These are phyloP conservation scores for Corylus heterophylla DNA, from an alignment of 306 rosid species.

Conservation along the genomic window DNA sequence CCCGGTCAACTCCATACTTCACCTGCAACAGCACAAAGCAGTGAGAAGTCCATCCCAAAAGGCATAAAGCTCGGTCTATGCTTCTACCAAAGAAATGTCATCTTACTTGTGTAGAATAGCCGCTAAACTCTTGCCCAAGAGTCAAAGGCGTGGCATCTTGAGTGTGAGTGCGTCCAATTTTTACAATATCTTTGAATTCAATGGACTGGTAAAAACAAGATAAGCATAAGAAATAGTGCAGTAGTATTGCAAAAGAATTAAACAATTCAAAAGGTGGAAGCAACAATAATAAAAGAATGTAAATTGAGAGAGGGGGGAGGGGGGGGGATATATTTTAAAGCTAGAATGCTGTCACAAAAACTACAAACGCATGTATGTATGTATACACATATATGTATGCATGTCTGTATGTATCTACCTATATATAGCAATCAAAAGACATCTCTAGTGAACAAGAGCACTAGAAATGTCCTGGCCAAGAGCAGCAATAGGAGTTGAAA, in stretches of 20 bases:
- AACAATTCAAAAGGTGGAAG: neutral
- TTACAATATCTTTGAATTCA: slow-evolving; percentile 93
- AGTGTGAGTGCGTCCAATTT: slow-evolving; percentile 97
- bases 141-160: slow-evolving; percentile 99
- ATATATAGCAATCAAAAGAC: too few relatives aligned
- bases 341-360: too few relatives aligned
- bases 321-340: too few relatives aligned
- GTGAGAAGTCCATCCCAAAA: slow-evolving; percentile 23
- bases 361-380: too few relatives aligned
- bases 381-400: too few relatives aligned
- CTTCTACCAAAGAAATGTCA: slow-evolving; percentile 16
- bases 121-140: slow-evolving; percentile 98
- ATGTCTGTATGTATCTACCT: too few relatives aligned
- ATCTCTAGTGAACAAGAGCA: too few relatives aligned
- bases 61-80: slow-evolving; percentile 14
- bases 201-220: slow-evolving; percentile 53
- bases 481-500: too few relatives aligned
- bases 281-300: slow-evolving; percentile 11
- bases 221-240: neutral
- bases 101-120: slow-evolving; percentile 94
- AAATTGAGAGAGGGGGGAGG: neutral
- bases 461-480: too few relatives aligned
- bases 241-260: neutral
- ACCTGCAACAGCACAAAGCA: slow-evolving; percentile 57
- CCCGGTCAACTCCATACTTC: slow-evolving; percentile 86